These are phyloP conservation scores for Solanum lycopersicoides DNA, from an alignment of 257 asterid genomes.

Conservation along the genomic window DNA sequence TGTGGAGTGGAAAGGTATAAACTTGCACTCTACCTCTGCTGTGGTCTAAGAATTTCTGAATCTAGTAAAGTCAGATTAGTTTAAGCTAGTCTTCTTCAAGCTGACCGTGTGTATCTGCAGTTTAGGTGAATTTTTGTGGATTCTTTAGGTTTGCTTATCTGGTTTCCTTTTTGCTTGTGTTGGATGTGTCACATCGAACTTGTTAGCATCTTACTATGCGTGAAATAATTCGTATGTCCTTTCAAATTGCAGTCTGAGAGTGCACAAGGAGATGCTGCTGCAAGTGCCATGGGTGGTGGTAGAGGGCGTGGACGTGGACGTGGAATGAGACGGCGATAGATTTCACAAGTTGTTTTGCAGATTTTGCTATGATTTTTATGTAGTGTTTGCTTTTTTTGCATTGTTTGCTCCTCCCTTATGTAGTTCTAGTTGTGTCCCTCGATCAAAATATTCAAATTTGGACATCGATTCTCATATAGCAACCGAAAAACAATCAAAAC, in stretches of 20 bases:
- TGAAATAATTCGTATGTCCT: not conserved
- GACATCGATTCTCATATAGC: not conserved
- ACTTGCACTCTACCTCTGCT: not conserved
- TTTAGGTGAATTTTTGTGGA: not conserved
- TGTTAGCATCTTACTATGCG: not conserved
- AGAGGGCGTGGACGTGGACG: slow-evolving; percentile 88
- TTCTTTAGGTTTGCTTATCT: not conserved
- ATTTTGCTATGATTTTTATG: not conserved
- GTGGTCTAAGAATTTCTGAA: not conserved
- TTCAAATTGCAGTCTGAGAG: slow-evolving; percentile 70
- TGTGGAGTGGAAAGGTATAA: not conserved
- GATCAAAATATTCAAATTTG: not conserved
- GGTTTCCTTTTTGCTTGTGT: not conserved
- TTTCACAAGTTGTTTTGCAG: not conserved
- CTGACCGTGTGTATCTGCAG: not conserved
- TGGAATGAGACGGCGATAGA: slow-evolving; percentile 83
- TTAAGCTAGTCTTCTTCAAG: not conserved
- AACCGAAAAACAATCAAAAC: not conserved
- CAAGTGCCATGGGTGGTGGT: slow-evolving; percentile 76
- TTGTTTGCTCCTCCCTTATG: not conserved
- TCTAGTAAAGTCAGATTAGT: not conserved
- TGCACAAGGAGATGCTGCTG: slow-evolving; percentile 98
- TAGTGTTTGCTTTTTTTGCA: not conserved
- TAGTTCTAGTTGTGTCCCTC: not conserved
- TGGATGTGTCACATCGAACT: not conserved